Evolutionary conservation across 768 basidiomycete species (phyloP).

Genomic region (Artomyces pyxidatus): DNA sequence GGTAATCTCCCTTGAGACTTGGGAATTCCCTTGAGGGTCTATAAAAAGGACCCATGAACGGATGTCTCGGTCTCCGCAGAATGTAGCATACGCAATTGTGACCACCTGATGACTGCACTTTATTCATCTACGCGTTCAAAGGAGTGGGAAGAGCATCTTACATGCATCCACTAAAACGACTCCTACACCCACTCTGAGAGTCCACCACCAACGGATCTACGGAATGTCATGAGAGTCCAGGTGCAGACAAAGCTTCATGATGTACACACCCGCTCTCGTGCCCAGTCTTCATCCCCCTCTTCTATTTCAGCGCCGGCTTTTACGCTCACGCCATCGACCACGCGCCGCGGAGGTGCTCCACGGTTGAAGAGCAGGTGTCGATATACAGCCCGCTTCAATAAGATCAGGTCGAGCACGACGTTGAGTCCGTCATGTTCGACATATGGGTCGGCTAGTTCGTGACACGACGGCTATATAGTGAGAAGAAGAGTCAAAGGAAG

Average conservation of each 20-base stretch:
- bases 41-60: conserved; percentile 3
- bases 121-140: too few species aligned
- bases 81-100: conserved; percentile 45
- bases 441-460: conserved; percentile 74
- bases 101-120: conserved; percentile 75
- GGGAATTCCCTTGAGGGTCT: neutral
- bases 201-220: conserved; percentile 52
- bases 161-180: conserved; percentile 66
- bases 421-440: conserved; percentile 76
- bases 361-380: conserved; percentile 78
- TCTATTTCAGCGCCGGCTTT: conserved; percentile 14
- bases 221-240: conserved; percentile 3
- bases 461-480: conserved; percentile 43
- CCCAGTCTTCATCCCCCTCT: conserved; percentile 19
- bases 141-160: conserved; percentile 37
- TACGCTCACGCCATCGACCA: conserved; percentile 7
- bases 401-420: conserved; percentile 69
- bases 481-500: conserved; percentile 10
- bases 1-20: conserved; percentile 17
- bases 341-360: conserved; percentile 53
- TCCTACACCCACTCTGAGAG: conserved; percentile 50
- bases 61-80: neutral
- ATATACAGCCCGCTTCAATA: conserved; percentile 76
- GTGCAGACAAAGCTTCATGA: neutral
- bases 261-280: conserved; percentile 4